A percentile compares a stretch with the other conserved stretches of the same genome.
phyloP scores from a whole-genome alignment of 169 alveolate genomes.

The Plasmodium inui region DNA sequence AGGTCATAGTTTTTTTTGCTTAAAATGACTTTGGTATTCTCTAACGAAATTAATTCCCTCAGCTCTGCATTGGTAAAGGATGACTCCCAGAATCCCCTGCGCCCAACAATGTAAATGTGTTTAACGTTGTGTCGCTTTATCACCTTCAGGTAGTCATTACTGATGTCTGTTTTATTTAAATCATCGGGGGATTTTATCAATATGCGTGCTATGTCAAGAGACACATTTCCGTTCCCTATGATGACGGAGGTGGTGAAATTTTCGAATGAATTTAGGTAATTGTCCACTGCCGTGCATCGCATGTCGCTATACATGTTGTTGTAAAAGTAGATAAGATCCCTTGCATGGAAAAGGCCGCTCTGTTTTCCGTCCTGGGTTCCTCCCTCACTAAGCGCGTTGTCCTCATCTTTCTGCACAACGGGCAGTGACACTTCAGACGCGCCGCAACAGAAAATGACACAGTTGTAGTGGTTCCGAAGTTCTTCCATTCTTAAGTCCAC shows the following conservation, averaged over 20 bases:
- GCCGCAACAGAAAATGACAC: slow-evolving; percentile 85
- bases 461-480: slow-evolving; percentile 76
- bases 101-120: slow-evolving; percentile 51
- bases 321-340: slow-evolving; percentile 35
- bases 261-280: slow-evolving; percentile 31
- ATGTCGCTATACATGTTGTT: slow-evolving; percentile 37
- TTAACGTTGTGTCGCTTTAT: slow-evolving; percentile 19
- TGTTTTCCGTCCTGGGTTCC: no score
- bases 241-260: slow-evolving; percentile 69
- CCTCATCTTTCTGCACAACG: neutral
- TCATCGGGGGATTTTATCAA: slow-evolving; percentile 61
- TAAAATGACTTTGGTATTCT: slow-evolving; percentile 47
- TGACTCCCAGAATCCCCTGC: slow-evolving; percentile 59
- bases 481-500: slow-evolving; percentile 77
- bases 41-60: slow-evolving; percentile 47
- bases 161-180: slow-evolving; percentile 55
- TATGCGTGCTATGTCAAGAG: slow-evolving; percentile 88
- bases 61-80: slow-evolving; percentile 64
- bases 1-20: slow-evolving; percentile 44
- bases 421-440: slow-evolving; percentile 81
- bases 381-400: neutral
- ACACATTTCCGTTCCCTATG: slow-evolving; percentile 92
- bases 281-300: slow-evolving; percentile 38
- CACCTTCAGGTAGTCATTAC: slow-evolving; percentile 13
- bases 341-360: slow-evolving; percentile 37